Evolutionary conservation across 345 rosid species (phyloP).

Genomic region (Hibiscus tridactylites): DNA sequence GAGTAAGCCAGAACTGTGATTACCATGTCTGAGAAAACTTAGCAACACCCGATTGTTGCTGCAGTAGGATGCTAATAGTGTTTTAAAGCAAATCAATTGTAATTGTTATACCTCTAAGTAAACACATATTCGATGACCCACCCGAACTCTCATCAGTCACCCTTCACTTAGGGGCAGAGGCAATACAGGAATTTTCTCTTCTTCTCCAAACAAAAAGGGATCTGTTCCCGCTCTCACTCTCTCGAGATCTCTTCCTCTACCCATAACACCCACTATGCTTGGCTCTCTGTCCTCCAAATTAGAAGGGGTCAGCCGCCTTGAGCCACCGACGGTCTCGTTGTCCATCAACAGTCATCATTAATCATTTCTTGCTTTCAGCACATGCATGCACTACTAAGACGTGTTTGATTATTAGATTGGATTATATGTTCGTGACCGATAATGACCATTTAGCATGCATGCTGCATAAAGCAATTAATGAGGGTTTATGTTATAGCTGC

Average conservation of each 20-base stretch:
- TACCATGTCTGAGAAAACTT: background rate
- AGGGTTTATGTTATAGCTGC: background rate
- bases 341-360: background rate
- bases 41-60: background rate
- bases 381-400: background rate
- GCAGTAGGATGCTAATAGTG: background rate
- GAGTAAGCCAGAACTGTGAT: background rate
- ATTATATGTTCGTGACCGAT: background rate
- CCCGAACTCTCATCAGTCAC: too few species aligned
- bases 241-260: too few species aligned
- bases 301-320: too few species aligned
- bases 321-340: too few species aligned
- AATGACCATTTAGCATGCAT: background rate
- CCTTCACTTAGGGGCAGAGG: too few species aligned
- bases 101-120: background rate
- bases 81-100: background rate
- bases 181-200: too few species aligned
- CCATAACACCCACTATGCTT: too few species aligned
- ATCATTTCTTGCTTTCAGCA: slow-evolving; percentile 1
- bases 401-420: background rate
- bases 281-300: too few species aligned
- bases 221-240: too few species aligned
- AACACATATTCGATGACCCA: background rate
- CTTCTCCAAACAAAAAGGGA: too few species aligned
- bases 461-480: background rate